Evolutionary conservation across 805 yeast genomes (phyloP).

Genomic region (Lipomyces yamanashiensis): DNA sequence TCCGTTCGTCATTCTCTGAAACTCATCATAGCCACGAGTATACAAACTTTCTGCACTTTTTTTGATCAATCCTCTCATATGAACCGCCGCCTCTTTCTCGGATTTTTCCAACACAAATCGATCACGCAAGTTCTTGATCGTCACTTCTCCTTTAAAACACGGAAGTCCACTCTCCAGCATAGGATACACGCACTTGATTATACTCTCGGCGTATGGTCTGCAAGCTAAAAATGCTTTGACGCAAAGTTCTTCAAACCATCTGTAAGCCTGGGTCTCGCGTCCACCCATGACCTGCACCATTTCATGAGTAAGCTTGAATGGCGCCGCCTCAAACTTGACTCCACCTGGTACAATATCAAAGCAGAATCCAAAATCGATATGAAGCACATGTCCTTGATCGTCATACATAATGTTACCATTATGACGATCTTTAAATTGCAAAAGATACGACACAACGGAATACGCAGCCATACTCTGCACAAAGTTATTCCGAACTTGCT

Average conservation of each 20-base stretch:
- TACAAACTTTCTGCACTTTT: slow-evolving; percentile 85
- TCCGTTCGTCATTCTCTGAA: slow-evolving; percentile 95
- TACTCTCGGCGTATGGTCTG: slow-evolving; percentile 84
- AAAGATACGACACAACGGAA: slow-evolving; percentile 83
- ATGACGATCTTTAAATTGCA: slow-evolving; percentile 95
- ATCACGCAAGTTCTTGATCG: slow-evolving; percentile 73
- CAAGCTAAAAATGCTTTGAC: slow-evolving; percentile 89
- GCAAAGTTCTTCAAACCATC: slow-evolving; percentile 94
- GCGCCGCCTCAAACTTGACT: slow-evolving; percentile 96
- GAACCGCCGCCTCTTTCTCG: slow-evolving; percentile 83
- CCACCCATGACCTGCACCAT: slow-evolving; percentile 99
- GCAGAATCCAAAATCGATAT: slow-evolving; percentile 97
- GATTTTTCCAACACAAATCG: slow-evolving; percentile 81
- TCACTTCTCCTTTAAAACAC: slow-evolving; percentile 49
- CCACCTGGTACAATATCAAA: slow-evolving; percentile 99
- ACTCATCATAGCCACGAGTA: slow-evolving; percentile 96
- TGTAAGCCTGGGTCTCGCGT: slow-evolving; percentile 79
- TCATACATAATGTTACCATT: slow-evolving; percentile 98
- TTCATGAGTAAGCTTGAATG: slow-evolving; percentile 93
- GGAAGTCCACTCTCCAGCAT: slow-evolving; percentile 84
- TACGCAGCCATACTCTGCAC: slow-evolving; percentile 92
- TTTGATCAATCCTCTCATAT: slow-evolving; percentile 73
- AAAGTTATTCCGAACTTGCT: slow-evolving; percentile 87
- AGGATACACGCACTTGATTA: slow-evolving; percentile 82
- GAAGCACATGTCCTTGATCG: slow-evolving; percentile 91